Conservation (phyloP, 1,284 basidiomycete genomes). For the Moesziomyces antarcticus region DNA sequence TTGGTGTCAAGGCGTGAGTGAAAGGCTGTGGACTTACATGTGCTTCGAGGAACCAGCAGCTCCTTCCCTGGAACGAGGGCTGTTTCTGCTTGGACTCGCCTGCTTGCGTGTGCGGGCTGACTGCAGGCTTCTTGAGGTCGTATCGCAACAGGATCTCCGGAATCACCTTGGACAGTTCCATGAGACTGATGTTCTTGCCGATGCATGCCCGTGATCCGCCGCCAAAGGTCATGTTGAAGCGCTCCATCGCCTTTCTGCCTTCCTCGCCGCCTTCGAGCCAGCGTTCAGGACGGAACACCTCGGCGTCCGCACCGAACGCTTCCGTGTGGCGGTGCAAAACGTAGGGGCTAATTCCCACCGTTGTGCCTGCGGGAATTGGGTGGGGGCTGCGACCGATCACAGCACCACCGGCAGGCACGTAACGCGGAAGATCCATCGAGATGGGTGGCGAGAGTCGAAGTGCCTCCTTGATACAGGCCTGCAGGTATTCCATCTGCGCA, state of each 20-base stretch:
- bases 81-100: background rate
- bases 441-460: conserved; percentile 66
- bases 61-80: conserved; percentile 37
- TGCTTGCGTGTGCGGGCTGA: background rate
- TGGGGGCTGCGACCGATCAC: conserved; percentile 51
- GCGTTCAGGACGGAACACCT: conserved; percentile 56
- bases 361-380: conserved; percentile 53
- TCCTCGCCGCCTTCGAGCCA: conserved; percentile 58
- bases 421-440: conserved; percentile 60
- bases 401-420: conserved; percentile 53
- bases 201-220: conserved; percentile 58
- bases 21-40: conserved; percentile 18
- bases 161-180: conserved; percentile 61
- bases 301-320: conserved; percentile 56
- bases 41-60: conserved; percentile 47
- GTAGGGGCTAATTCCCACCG: conserved; percentile 60
- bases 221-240: conserved; percentile 52
- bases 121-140: conserved; percentile 37
- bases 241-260: conserved; percentile 38
- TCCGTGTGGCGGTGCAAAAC: conserved; percentile 55
- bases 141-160: conserved; percentile 55
- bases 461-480: conserved; percentile 66
- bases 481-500: conserved; percentile 51
- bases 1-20: too few relatives aligned
- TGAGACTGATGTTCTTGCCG: conserved; percentile 61